Percentiles rank a stretch among this genome's conserved stretches.
These are phyloP conservation scores for Cardiospermum halicacabum DNA, from an alignment of 345 rosid species.

Conservation along the genomic window DNA sequence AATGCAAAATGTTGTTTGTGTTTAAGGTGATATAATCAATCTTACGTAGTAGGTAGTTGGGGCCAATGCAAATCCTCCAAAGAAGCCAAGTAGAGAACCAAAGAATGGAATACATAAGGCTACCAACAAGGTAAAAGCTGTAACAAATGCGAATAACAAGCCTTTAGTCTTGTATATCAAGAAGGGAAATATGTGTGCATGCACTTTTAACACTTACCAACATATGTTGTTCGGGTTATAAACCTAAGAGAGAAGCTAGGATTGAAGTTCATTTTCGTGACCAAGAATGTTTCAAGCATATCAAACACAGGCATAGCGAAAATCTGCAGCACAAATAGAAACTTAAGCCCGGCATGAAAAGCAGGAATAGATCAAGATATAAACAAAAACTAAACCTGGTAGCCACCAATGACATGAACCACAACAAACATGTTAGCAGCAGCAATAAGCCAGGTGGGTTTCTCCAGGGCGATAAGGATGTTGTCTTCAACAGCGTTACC, in stretches of 20 bases:
- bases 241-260: conserved; percentile 58
- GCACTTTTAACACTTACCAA: conserved; percentile 41
- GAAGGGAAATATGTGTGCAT: neutral
- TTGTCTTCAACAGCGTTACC: conserved; percentile 68
- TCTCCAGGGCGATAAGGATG: conserved; percentile 54
- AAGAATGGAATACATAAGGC: conserved; percentile 72
- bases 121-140: conserved; percentile 70
- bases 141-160: neutral
- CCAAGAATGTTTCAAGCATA: conserved; percentile 70
- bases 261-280: conserved; percentile 40
- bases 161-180: neutral
- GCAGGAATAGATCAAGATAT: too few relatives aligned
- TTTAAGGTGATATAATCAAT: too few relatives aligned
- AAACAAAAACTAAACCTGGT: conserved; percentile 41
- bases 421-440: conserved; percentile 71
- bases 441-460: conserved; percentile 70
- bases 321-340: conserved; percentile 25
- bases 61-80: conserved; percentile 89
- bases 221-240: conserved; percentile 53
- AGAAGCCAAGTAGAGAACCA: conserved; percentile 71
- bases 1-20: too few relatives aligned
- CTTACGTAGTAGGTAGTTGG: conserved; percentile 76
- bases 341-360: too few relatives aligned
- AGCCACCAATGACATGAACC: conserved; percentile 82
- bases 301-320: conserved; percentile 85